Evolutionary conservation across 2,329 filamentous ascomycete genomes (phyloP).

Genomic region (Venturia aucupariae): DNA sequence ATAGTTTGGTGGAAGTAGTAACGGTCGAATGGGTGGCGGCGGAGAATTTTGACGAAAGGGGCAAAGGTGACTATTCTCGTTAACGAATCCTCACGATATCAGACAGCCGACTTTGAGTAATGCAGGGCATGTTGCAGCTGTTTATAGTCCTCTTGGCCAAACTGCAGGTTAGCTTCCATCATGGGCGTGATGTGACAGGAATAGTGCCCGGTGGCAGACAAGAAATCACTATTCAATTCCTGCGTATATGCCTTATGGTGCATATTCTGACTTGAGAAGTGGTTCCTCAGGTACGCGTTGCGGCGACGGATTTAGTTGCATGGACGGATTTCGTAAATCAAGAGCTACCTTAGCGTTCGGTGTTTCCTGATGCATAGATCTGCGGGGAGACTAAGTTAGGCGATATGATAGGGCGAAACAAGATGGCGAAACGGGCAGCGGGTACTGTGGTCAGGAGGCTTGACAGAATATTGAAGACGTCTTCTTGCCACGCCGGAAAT

Average conservation of each 20-base stretch:
- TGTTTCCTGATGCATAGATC: not conserved
- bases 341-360: too few species aligned
- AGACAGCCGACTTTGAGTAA: not conserved
- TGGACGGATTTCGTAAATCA: too few species aligned
- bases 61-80: not conserved
- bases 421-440: not conserved
- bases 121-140: not conserved
- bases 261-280: not conserved
- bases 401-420: not conserved
- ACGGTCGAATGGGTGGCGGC: not conserved
- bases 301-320: too few species aligned
- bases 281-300: too few species aligned
- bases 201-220: not conserved
- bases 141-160: not conserved
- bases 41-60: not conserved
- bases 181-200: not conserved
- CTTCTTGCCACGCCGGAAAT: too few species aligned
- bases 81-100: not conserved
- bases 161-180: not conserved
- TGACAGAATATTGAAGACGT: too few species aligned
- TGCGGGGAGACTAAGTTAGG: not conserved
- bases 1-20: not conserved
- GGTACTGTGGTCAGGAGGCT: too few species aligned
- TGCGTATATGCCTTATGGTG: not conserved
- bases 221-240: not conserved